phyloP scores from a whole-genome alignment of 1,139 yeast species.

The Debaryomyces udenii region DNA sequence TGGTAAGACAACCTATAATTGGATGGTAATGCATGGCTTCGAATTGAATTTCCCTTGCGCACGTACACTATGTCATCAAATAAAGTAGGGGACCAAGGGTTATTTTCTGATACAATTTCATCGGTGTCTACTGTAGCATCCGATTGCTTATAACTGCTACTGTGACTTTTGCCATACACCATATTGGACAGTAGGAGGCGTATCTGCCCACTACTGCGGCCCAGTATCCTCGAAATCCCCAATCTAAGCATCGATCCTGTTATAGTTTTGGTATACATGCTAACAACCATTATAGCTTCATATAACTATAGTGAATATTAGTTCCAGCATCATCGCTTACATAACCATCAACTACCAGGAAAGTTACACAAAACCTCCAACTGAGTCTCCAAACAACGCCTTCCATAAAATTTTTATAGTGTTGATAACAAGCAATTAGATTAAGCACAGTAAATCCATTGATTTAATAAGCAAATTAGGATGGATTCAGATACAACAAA shows the following conservation, averaged over 20 bases:
- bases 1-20: constrained; percentile 54
- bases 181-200: neutral
- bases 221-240: neutral
- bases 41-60: constrained; percentile 26
- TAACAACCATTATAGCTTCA: too few relatives aligned
- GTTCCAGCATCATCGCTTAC: constrained; percentile 4
- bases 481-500: constrained; percentile 83
- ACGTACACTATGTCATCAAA: constrained; percentile 41
- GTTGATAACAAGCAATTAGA: constrained; percentile 1
- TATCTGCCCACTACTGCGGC: neutral
- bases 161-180: constrained; percentile 12
- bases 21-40: constrained; percentile 36
- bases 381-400: constrained; percentile 16
- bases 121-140: constrained; percentile 47
- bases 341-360: neutral
- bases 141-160: constrained; percentile 27
- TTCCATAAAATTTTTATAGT: constrained; percentile 10
- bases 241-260: constrained; percentile 2
- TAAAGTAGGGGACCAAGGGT: constrained; percentile 54
- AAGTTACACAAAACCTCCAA: constrained; percentile 14
- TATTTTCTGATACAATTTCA: constrained; percentile 45
- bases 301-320: too few relatives aligned
- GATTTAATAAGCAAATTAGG: constrained; percentile 8
- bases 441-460: constrained; percentile 3
- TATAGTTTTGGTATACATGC: too few relatives aligned